Evolutionary conservation across 2,329 filamentous ascomycete species (phyloP), one percentile per base, ranked within the genome.

Genomic region (Cadophora sp.): DNA sequence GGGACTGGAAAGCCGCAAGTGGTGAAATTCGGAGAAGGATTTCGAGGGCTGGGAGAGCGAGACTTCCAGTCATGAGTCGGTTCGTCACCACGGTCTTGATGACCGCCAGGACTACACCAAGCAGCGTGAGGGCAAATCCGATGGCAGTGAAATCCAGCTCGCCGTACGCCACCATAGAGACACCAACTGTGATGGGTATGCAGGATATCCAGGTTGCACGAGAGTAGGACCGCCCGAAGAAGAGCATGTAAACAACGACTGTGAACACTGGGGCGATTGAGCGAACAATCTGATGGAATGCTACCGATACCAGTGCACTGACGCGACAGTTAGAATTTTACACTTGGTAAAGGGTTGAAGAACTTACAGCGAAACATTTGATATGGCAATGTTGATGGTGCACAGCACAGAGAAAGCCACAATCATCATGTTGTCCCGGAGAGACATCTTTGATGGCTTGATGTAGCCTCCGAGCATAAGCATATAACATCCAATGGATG

Each of bases 1-100:
- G 72, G 18, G 85, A 84, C 76, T 88, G 86, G 45, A 83, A 72
- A 47, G 83, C 85, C 13, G 87, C 87, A 9, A 89, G 81, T 1
- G 87, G 87, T 14, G 85, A 87, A 84, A 89, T 86, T 76, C 86
- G 83, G 73, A 87, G 81, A n/a, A 89, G 82, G 20, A 89, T 82
- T 73, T 90, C 87, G 68, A 88, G 80, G 1, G 86, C 83, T 0
- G 85, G 83, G 3, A 89, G 82, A 22, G 83, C 81, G 33, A 89
- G 81, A 3, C 82, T 81, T 39, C 86, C 87, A 9, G 87, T 89
- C 85, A 89, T 88, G 73, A 89, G 83, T 73, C 85, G 83, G 78
- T 89, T 89, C 43, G 87, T 88, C 36, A 85, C 85, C 41, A 90
- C 84, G 1, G 87, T 89, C 80, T 89, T 89, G 76, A 84, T 84